Percentiles rank a stretch among this genome's conserved stretches.
Evolutionary conservation across 1,284 basidiomycete species (phyloP).

Genomic region (Lentinula novae-zelandiae): DNA sequence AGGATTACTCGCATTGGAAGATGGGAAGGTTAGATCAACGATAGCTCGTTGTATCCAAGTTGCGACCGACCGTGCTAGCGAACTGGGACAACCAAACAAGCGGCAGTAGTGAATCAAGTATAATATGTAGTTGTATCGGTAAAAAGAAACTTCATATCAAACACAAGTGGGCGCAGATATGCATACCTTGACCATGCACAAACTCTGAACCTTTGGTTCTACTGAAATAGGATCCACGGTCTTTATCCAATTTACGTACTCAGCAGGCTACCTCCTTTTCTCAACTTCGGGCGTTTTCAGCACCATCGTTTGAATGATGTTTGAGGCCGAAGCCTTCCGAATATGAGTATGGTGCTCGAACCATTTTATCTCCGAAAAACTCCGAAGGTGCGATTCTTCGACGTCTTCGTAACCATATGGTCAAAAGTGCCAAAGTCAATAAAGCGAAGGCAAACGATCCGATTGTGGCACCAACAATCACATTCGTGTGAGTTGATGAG

Average conservation of each 20-base stretch:
- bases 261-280: not conserved
- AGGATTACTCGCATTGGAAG: constrained; percentile 91
- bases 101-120: constrained; percentile 25
- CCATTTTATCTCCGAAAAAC: not conserved
- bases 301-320: too few species aligned
- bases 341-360: not conserved
- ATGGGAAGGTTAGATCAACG: constrained; percentile 90
- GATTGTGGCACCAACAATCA: not conserved
- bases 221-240: too few species aligned
- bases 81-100: constrained; percentile 63
- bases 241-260: too few species aligned
- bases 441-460: not conserved
- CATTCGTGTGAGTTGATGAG: not conserved
- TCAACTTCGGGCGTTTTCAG: too few species aligned
- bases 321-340: not conserved
- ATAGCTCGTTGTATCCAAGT: constrained; percentile 95
- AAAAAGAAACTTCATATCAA: too few species aligned
- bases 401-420: not conserved
- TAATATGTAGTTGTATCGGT: too few species aligned
- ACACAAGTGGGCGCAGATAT: too few species aligned
- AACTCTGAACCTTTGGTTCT: too few species aligned
- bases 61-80: constrained; percentile 84
- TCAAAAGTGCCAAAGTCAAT: too few species aligned
- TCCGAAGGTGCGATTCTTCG: not conserved
- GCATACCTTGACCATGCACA: too few species aligned